These are phyloP conservation scores for Pythium apleroticum DNA, from an alignment of 352 stramenopile species.

Conservation along the genomic window DNA sequence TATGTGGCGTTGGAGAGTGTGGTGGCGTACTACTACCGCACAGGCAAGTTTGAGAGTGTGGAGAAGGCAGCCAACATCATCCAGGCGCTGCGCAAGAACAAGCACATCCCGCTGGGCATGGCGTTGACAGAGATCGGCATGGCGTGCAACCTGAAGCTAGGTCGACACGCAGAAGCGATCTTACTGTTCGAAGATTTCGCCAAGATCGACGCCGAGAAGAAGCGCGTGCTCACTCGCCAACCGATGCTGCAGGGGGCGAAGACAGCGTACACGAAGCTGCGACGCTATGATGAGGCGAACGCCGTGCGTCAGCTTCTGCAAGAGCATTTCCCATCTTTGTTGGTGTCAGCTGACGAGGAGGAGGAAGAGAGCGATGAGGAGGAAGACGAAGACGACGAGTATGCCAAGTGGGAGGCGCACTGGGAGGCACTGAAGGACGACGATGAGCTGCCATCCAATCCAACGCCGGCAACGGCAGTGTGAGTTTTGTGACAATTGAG, in stretches of 20 bases:
- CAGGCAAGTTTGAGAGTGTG: slow-evolving; percentile 56
- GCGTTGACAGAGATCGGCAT: slow-evolving; percentile 76
- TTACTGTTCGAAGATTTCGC: slow-evolving; percentile 80
- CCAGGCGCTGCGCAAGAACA: slow-evolving; percentile 64
- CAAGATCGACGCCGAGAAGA: slow-evolving; percentile 55
- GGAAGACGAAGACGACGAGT: slow-evolving; percentile 27
- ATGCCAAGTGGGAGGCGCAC: slow-evolving; percentile 23
- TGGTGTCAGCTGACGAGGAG: slow-evolving; percentile 22
- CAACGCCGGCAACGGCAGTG: not conserved
- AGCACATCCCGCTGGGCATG: slow-evolving; percentile 71
- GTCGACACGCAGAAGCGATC: slow-evolving; percentile 57
- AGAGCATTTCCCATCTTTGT: slow-evolving; percentile 29
- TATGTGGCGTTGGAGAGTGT: slow-evolving; percentile 73
- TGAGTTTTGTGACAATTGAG: not conserved
- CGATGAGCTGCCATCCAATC: not conserved
- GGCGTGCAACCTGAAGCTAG: slow-evolving; percentile 57
- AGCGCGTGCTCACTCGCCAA: slow-evolving; percentile 48
- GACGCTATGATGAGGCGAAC: slow-evolving; percentile 60
- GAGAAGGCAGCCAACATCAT: slow-evolving; percentile 68
- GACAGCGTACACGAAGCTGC: slow-evolving; percentile 49
- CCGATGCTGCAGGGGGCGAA: slow-evolving; percentile 65
- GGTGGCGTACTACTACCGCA: slow-evolving; percentile 69
- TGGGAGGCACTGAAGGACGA: not conserved
- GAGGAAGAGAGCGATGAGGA: slow-evolving; percentile 26
- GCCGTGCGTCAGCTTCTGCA: slow-evolving; percentile 53